Conservation (phyloP, 176 grass and related monocot species). For the Oryza rufipogon region DNA sequence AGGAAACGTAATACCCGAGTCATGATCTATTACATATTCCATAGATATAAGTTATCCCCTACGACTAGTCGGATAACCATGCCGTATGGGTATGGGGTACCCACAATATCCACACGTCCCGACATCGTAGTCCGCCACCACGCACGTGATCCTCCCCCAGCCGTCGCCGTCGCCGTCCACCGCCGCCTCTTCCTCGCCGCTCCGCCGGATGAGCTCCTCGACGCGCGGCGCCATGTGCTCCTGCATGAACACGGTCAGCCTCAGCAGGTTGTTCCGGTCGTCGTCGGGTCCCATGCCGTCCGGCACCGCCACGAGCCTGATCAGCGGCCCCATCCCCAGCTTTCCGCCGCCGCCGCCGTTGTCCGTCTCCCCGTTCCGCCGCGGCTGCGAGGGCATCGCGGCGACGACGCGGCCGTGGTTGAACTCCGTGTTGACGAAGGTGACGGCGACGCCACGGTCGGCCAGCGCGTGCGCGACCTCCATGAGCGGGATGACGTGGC, state of each 20-base stretch:
- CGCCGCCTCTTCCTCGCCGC: not conserved
- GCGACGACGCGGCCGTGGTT: conserved; percentile 50
- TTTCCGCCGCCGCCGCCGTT: not conserved
- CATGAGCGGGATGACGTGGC: conserved; percentile 67
- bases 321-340: not conserved
- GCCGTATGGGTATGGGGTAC: no score
- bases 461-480: conserved; percentile 55
- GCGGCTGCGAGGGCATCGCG: not conserved
- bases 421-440: conserved; percentile 70
- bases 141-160: conserved; percentile 39
- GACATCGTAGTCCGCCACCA: conserved; percentile 46
- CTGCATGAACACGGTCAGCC: conserved; percentile 20
- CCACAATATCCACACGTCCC: no score
- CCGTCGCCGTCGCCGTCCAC: not conserved
- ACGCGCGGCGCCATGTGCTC: conserved; percentile 42
- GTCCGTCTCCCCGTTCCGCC: not conserved
- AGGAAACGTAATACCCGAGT: no score
- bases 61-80: no score
- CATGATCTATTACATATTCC: no score
- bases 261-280: conserved; percentile 41
- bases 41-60: no score
- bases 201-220: conserved; percentile 45
- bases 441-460: conserved; percentile 52
- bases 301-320: conserved; percentile 47
- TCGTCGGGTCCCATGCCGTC: conserved; percentile 52